phyloP scores from a whole-genome alignment of 1,139 yeast species.

The Candida frijolesensis region DNA sequence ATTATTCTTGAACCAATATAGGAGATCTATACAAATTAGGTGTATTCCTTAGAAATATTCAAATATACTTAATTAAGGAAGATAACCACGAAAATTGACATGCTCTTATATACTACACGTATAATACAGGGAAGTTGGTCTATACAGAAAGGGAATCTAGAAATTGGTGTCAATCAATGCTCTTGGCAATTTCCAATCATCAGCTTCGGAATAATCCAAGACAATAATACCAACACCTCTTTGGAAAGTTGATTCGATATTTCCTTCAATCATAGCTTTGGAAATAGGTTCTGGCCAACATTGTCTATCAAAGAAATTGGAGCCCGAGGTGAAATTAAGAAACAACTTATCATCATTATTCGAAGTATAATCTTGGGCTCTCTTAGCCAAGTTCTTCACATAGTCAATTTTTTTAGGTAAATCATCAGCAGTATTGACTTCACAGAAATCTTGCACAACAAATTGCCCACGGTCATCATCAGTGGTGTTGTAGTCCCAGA shows the following conservation, averaged over 20 bases:
- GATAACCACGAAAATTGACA: neutral
- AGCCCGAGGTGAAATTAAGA: conserved; percentile 73
- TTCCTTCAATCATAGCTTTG: conserved; percentile 48
- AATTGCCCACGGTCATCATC: conserved; percentile 65
- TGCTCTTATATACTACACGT: neutral
- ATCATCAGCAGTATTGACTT: conserved; percentile 54
- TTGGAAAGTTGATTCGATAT: conserved; percentile 52
- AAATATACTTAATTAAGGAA: neutral
- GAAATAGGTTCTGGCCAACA: conserved; percentile 80
- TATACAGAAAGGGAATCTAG: conserved; percentile 17
- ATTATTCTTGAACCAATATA: too few relatives aligned
- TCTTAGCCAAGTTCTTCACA: conserved; percentile 57
- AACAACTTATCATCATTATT: conserved; percentile 58
- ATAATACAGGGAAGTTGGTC: neutral
- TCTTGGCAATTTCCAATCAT: conserved; percentile 61
- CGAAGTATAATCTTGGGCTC: conserved; percentile 56
- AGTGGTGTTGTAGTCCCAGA: conserved; percentile 69
- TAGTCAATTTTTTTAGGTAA: conserved; percentile 58
- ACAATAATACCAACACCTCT: conserved; percentile 63
- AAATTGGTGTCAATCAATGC: conserved; percentile 60
- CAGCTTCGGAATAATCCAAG: conserved; percentile 66
- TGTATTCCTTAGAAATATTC: too few relatives aligned
- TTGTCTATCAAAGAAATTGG: conserved; percentile 68
- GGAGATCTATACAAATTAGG: too few relatives aligned
- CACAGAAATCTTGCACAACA: conserved; percentile 78